These are phyloP conservation scores for Aspergillus ustus DNA, from an alignment of 2,329 filamentous ascomycete species.

Conservation along the genomic window DNA sequence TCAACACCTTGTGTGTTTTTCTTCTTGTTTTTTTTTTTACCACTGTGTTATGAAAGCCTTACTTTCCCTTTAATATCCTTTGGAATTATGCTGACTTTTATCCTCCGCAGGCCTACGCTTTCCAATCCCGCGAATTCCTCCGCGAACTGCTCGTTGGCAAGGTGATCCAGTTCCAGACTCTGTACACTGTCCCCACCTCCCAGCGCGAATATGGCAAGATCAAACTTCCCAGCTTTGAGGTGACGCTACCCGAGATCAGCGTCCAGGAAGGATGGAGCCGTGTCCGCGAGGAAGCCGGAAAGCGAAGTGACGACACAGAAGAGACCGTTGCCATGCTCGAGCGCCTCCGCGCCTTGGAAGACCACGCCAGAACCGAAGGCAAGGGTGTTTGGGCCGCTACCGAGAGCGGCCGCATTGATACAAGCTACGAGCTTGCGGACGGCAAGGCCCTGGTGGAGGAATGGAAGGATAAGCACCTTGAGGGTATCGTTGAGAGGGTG, in stretches of 20 bases:
- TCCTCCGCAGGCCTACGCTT: slow-evolving; percentile 70
- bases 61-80: background rate
- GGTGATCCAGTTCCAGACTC: slow-evolving; percentile 78
- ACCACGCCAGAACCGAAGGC: slow-evolving; percentile 74
- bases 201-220: slow-evolving; percentile 88
- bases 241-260: slow-evolving; percentile 78
- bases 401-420: slow-evolving; percentile 69
- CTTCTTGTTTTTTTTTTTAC: slow-evolving; percentile 1
- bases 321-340: slow-evolving; percentile 73
- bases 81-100: slow-evolving; percentile 8
- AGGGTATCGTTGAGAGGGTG: slow-evolving; percentile 87
- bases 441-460: slow-evolving; percentile 75
- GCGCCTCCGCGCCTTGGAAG: slow-evolving; percentile 76
- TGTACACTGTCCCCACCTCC: slow-evolving; percentile 83
- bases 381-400: slow-evolving; percentile 80
- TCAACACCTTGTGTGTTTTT: background rate
- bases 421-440: slow-evolving; percentile 79
- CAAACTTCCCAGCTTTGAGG: slow-evolving; percentile 68
- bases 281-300: slow-evolving; percentile 89
- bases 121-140: slow-evolving; percentile 92
- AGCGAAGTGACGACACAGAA: slow-evolving; percentile 80
- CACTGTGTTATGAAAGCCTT: background rate
- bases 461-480: slow-evolving; percentile 83
- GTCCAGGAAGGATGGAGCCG: slow-evolving; percentile 91
- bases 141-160: slow-evolving; percentile 85